phyloP scores from a whole-genome alignment of 2,329 filamentous ascomycete genomes.

The Scopulariopsis brevicaulis region DNA sequence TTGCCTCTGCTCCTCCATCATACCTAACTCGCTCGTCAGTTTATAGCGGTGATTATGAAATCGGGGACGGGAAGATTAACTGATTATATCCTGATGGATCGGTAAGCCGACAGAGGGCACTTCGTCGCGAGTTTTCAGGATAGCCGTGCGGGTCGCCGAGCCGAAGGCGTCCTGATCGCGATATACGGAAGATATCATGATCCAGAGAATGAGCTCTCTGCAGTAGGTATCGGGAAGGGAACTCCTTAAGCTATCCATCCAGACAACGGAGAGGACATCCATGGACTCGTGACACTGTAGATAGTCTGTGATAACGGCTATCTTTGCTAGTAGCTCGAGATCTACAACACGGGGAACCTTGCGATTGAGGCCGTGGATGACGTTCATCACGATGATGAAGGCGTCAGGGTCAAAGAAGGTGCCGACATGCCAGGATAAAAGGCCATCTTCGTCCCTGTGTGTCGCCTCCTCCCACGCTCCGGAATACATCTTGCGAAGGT shows the following conservation, averaged over 20 bases:
- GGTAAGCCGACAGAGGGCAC: not conserved
- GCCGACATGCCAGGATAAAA: conserved; percentile 8
- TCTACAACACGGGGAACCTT: conserved; percentile 23
- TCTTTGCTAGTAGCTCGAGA: conserved; percentile 28
- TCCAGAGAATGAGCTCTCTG: conserved; percentile 7
- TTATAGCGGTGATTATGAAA: not conserved
- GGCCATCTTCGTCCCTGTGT: conserved; percentile 1
- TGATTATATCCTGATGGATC: not conserved
- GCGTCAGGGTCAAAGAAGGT: conserved; percentile 21
- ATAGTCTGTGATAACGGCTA: conserved; percentile 29
- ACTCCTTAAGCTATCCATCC: conserved; percentile 17
- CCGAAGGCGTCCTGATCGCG: not conserved
- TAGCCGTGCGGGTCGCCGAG: not conserved
- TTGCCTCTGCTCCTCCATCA: not conserved
- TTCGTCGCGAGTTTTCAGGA: not conserved
- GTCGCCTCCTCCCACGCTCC: conserved; percentile 6
- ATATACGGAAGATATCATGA: conserved; percentile 7
- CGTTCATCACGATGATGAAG: conserved; percentile 27
- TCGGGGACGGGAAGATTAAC: not conserved
- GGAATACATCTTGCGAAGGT: conserved; percentile 9
- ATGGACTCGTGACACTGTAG: conserved; percentile 29
- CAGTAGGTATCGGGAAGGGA: not conserved
- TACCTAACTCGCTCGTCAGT: not conserved
- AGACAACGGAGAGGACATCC: conserved; percentile 26
- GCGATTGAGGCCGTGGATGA: conserved; percentile 29